These are phyloP conservation scores for Prunus mira DNA, from an alignment of 306 rosid species.

Conservation along the genomic window DNA sequence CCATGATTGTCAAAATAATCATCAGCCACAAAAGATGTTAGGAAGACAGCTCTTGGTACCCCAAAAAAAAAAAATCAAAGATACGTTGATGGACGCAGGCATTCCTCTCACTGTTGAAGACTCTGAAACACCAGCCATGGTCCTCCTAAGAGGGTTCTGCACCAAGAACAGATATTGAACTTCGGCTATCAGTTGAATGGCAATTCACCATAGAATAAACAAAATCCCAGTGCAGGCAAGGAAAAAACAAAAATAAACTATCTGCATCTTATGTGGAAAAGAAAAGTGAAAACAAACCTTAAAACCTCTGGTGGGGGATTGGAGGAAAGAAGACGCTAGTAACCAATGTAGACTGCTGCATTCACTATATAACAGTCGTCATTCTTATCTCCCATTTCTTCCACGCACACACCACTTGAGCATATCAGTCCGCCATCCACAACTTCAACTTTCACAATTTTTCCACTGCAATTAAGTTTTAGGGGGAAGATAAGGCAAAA, in stretches of 20 bases:
- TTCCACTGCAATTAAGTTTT: constrained; percentile 58
- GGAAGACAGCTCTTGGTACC: not conserved
- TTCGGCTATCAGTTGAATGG: not conserved
- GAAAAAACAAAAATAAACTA: not conserved
- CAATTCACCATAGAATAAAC: not conserved
- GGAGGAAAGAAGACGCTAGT: constrained; percentile 39
- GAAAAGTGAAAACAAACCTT: constrained; percentile 13
- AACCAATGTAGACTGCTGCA: constrained; percentile 96
- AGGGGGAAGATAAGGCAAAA: not conserved
- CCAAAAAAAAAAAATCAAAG: not conserved
- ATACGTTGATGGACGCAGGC: not conserved
- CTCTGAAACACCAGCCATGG: not conserved
- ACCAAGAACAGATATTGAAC: not conserved
- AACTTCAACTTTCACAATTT: constrained; percentile 72
- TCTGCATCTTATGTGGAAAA: not conserved
- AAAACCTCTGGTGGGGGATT: not conserved
- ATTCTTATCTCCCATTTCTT: constrained; percentile 97
- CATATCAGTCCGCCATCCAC: constrained; percentile 96
- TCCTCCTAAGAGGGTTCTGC: not conserved
- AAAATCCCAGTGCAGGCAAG: not conserved
- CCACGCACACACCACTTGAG: constrained; percentile 92
- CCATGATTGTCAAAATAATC: not conserved
- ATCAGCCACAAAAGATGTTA: not conserved
- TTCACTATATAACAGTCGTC: constrained; percentile 93
- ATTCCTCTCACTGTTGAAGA: not conserved